Evolutionary conservation across 1,139 yeast genomes (phyloP).

Genomic region (Geotrichum klebahnii): DNA sequence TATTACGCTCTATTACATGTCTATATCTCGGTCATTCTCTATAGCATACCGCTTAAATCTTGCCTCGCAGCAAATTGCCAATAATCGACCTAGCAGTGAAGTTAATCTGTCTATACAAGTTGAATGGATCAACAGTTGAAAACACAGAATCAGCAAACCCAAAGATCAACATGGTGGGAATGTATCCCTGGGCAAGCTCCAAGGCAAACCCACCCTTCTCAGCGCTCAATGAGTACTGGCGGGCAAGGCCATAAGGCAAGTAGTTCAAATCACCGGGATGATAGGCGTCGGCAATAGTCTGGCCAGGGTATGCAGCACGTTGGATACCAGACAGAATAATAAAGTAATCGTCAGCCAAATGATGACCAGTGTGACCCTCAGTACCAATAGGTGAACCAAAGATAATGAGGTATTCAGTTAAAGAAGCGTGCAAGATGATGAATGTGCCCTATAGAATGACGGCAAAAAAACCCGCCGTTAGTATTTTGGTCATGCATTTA

Average conservation of each 20-base stretch:
- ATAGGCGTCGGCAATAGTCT: constrained; percentile 61
- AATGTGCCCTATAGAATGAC: constrained; percentile 56
- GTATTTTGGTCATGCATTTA: too few species aligned
- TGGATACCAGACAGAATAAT: constrained; percentile 80
- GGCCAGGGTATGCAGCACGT: constrained; percentile 62
- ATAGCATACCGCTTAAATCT: constrained; percentile 44
- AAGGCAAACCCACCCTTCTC: constrained; percentile 67
- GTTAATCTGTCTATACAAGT: constrained; percentile 63
- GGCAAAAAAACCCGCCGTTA: not conserved
- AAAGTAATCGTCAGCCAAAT: constrained; percentile 94
- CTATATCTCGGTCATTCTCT: not conserved
- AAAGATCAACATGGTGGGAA: constrained; percentile 95
- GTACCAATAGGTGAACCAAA: constrained; percentile 89
- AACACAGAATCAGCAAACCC: constrained; percentile 78
- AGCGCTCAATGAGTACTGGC: constrained; percentile 81
- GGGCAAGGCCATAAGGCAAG: constrained; percentile 63
- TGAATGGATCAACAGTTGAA: constrained; percentile 72
- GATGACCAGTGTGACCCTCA: constrained; percentile 94
- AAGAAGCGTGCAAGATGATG: constrained; percentile 93
- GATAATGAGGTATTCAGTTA: constrained; percentile 83
- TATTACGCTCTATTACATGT: not conserved
- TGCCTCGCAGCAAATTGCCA: constrained; percentile 61
- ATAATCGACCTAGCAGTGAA: constrained; percentile 77
- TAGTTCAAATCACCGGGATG: constrained; percentile 74
- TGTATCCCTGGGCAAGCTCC: constrained; percentile 98